Evolutionary conservation across 139 green algal genomes (phyloP), one percentile per base, ranked within the genome.

Genomic region (Chlorella sp.): DNA sequence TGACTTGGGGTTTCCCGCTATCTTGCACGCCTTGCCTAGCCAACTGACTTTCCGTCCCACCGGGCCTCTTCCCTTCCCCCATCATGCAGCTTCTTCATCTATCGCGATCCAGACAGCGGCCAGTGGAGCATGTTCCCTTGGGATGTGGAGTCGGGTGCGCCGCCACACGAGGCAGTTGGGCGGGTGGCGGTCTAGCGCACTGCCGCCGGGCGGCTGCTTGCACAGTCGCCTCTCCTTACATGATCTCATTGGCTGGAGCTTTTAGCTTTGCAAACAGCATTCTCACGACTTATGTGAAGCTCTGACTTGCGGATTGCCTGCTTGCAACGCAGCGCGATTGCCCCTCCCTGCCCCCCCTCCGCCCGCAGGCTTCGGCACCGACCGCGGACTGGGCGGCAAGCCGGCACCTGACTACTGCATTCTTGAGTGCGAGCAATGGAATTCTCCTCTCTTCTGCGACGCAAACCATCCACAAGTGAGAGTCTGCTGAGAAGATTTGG

Each of bases 401-500:
- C 92, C 94, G 21, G 91, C 88, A 23, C 36, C 81, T 26, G 84
- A 95, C 64, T 98, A 98, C 63, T 82, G 73, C 63, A 87, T 83
- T 65, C 32, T 83, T 44, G 92, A 91, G 0, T 98, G 95, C 72
- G 91, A 96, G 86, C 95, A 97, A 89, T 98, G 93, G 91, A 97
- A 96, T 91, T 93, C 82, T 70, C 95, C 95, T 5, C 87, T 98
- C 36, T 97, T 95, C 89, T 98, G 95, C 75, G 94, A 98, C 88
- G 86, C 69, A 20, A 85, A 96, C 74, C 95, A 97, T 82, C 91
- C 94, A 11, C 94, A 97, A 81, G 92, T 91, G 26, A 71, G 38
- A 28, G 38, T 11, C 11, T 21, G 9, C 44, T 51, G 44, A 67
- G 60, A 67, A 30, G 60, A 9, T 9, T 68, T 34, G 62, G 17